Base-by-base conservation (phyloP, 1,284 basidiomycete genomes). In the Cutaneotrichosporon arboriforme region DNA sequence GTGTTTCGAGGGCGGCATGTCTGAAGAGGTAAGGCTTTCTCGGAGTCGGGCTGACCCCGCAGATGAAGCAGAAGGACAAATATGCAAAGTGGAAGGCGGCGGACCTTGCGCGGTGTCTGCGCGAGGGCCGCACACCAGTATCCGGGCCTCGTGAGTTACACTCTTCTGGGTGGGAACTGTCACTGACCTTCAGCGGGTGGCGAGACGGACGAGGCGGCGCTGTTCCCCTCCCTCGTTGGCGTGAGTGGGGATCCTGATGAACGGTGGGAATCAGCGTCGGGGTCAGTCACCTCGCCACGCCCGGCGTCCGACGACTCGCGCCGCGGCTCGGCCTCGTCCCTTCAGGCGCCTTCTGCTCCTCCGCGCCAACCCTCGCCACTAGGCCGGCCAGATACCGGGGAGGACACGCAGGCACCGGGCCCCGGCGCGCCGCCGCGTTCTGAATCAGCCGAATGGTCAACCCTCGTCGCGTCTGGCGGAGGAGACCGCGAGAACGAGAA, bases 41-140 rank as follows among this genome's bases (percentile, higher is more conserved):
- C 26, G 3, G 45, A 8, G 14, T 33, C 10, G 21, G 15, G 50
- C 58, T 59, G 46, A 63, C 48, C 1, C 17, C 26, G n/a, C 53
- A 76, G 73, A 72, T 75, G 64, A 71, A 74, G 56, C 71, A 74
- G 55, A 77, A 76, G 59, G 62, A 72, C 31, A 72, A 72, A 54
- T 77, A 77, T 48, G 71, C 75, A 4, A 54, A 73, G 20, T 77
- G 73, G 71, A 77, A 77, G 54, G 74, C 74, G 15, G 72, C 72
- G 10, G 74, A 76, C 46, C 68, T 74, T 0, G 72, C 73, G 1
- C 75, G 72, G 55, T 72, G 72, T 0, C 52, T 77, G 15, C 63
- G 73, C 22, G 74, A 74, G 41, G 73, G 75, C 0, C 52, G 72
- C 13, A 59, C 54, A 34, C 74, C 75, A 3, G 57, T 61, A 7